Percentiles rank a stretch among this genome's conserved stretches.
Evolutionary conservation across 208 protist genomes (phyloP).

Genomic region (Acanthamoeba royreba): DNA sequence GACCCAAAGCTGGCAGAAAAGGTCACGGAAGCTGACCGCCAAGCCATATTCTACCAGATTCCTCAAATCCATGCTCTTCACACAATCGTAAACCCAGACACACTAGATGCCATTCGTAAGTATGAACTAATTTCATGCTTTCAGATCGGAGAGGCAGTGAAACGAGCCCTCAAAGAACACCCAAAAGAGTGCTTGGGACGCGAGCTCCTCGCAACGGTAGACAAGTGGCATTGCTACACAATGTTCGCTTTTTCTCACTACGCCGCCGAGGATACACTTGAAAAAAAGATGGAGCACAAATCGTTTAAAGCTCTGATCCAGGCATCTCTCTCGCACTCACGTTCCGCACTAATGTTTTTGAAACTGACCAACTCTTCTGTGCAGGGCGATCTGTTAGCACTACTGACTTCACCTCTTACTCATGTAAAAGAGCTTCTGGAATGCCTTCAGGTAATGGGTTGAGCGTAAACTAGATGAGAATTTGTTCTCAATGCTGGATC

Average conservation of each 20-base stretch:
- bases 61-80: not conserved
- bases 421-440: not conserved
- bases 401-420: not conserved
- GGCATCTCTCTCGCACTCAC: too few species aligned
- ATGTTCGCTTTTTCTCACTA: not conserved
- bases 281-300: slow-evolving; percentile 1
- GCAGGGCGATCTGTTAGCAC: not conserved
- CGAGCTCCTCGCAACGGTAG: not conserved
- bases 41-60: not conserved
- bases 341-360: too few species aligned
- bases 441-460: not conserved
- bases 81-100: not conserved
- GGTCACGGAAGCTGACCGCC: not conserved
- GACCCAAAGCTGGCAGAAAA: not conserved
- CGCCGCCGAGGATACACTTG: not conserved
- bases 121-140: too few species aligned
- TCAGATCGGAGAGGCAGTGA: not conserved
- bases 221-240: slow-evolving; percentile 1
- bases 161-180: not conserved
- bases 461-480: too few species aligned
- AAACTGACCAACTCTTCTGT: too few species aligned
- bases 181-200: not conserved
- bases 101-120: too few species aligned
- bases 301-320: not conserved
- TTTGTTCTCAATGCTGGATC: too few species aligned